Evolutionary conservation across 176 grass and related monocot genomes (phyloP).

Genomic region (Triticum timopheevii): DNA sequence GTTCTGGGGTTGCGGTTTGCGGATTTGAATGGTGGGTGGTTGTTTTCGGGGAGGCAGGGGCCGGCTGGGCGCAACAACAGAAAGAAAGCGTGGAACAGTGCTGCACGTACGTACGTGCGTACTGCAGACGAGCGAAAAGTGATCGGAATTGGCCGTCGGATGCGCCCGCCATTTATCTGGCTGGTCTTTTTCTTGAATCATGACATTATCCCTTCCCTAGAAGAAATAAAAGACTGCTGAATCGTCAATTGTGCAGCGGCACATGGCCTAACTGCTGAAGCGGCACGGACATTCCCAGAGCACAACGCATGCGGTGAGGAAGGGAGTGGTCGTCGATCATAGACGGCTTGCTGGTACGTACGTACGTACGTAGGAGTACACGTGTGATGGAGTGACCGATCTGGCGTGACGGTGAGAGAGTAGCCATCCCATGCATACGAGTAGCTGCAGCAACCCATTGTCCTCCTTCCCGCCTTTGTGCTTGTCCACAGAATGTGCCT

Average conservation of each 20-base stretch:
- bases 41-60: neutral
- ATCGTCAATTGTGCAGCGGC: too few relatives aligned
- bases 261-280: neutral
- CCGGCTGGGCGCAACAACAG: too few relatives aligned
- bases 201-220: too few relatives aligned
- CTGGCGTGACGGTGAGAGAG: neutral
- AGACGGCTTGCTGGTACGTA: neutral
- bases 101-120: neutral
- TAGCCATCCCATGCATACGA: neutral
- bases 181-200: too few relatives aligned
- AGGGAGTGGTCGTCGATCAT: neutral
- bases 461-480: neutral
- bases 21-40: neutral
- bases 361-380: neutral
- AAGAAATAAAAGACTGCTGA: too few relatives aligned
- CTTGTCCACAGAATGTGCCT: constrained; percentile 34
- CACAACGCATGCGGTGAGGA: neutral
- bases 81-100: neutral
- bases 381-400: neutral
- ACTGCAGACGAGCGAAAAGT: neutral
- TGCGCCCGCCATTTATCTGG: too few relatives aligned
- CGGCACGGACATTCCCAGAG: neutral
- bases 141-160: neutral
- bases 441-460: neutral
- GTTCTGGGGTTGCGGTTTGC: too few relatives aligned